Evolutionary conservation across 2,329 filamentous ascomycete genomes (phyloP).

Genomic region (Pleomassaria siparia): DNA sequence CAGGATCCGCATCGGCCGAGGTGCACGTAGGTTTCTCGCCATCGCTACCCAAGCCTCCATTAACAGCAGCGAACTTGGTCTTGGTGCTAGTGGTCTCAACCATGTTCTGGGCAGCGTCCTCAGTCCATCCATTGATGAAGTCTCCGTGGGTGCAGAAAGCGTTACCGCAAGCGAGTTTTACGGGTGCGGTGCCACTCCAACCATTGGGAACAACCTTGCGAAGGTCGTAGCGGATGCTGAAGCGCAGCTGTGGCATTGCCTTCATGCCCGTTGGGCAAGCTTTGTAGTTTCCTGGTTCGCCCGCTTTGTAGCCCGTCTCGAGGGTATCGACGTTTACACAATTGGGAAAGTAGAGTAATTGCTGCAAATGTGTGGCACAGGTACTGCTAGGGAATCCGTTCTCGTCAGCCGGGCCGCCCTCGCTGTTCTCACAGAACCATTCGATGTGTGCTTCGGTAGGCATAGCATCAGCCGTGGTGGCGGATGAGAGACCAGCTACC

Average conservation of each 20-base stretch:
- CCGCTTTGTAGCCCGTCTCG: conserved; percentile 41
- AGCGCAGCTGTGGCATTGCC: conserved; percentile 51
- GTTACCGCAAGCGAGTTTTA: conserved; percentile 47
- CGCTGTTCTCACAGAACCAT: conserved; percentile 34
- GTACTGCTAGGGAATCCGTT: conserved; percentile 39
- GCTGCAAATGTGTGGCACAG: conserved; percentile 49
- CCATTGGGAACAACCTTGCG: conserved; percentile 47
- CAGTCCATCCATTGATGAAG: conserved; percentile 53
- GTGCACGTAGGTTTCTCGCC: conserved; percentile 37
- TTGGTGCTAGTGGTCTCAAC: conserved; percentile 40
- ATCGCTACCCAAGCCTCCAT: conserved; percentile 39
- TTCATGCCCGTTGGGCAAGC: conserved; percentile 49
- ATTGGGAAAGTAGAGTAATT: conserved; percentile 49
- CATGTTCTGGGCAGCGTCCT: conserved; percentile 47
- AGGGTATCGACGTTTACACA: conserved; percentile 45
- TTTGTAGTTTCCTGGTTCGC: conserved; percentile 31
- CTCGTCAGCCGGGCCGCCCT: conserved; percentile 14
- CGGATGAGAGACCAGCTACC: conserved; percentile 46
- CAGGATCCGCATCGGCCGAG: conserved; percentile 46
- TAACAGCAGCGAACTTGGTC: conserved; percentile 39
- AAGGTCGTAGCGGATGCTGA: conserved; percentile 52
- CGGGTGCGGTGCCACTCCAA: conserved; percentile 48
- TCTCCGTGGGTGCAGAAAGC: conserved; percentile 51
- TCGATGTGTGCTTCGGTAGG: conserved; percentile 22
- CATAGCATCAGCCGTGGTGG: conserved; percentile 27